Base-by-base conservation (phyloP, 2,329 filamentous ascomycete species). In the Colletotrichum sp. region DNA sequence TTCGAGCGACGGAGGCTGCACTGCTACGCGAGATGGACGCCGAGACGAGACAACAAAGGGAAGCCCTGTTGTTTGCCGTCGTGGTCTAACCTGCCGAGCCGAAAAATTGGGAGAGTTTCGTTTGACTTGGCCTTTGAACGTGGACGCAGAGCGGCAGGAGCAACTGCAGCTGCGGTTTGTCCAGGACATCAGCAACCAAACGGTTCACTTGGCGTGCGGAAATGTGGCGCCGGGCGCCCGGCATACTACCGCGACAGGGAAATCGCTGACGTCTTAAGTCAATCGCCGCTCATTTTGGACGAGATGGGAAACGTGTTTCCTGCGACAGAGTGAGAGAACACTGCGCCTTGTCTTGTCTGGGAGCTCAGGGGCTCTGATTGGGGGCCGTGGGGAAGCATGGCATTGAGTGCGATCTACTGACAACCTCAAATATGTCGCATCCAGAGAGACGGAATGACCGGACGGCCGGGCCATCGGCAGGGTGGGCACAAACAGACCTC, bases 1-100 rank as follows among this genome's bases (percentile, higher is more conserved):
- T 52, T 74, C 7, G 64, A 74, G 71, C 34, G 61, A 74, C 48
- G 59, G 57, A 68, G 70, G 16, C 44, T 60, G 34, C 39, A 25
- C 28, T 59, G 70, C 44, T 76, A 73, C 64, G 74, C 74, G 64
- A 72, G 63, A 75, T 64, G 57, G 63, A n/a, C 28, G 63, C 39
- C 63, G 63, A 65, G 34, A 63, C 70, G 59, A 73, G 69, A 73
- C 64, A 68, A 65, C 70, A 69, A 65, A 74, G 57, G 25, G 32
- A 55, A 34, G 30, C 28, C 25, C 19, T 39, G 39, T 39, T 64
- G 73, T 64, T 68, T 59, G 63, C 69, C 32, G 69, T 32, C 64
- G 32, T 63, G 16, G 36, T 64, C 34, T 25, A 30, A 19, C 27
- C 64, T 22, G 13, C 22, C 25, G 32, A 61, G 68, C 57, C 34